These are phyloP conservation scores for Taphrina wiesneri DNA, from an alignment of 1,139 yeast species.

Conservation along the genomic window DNA sequence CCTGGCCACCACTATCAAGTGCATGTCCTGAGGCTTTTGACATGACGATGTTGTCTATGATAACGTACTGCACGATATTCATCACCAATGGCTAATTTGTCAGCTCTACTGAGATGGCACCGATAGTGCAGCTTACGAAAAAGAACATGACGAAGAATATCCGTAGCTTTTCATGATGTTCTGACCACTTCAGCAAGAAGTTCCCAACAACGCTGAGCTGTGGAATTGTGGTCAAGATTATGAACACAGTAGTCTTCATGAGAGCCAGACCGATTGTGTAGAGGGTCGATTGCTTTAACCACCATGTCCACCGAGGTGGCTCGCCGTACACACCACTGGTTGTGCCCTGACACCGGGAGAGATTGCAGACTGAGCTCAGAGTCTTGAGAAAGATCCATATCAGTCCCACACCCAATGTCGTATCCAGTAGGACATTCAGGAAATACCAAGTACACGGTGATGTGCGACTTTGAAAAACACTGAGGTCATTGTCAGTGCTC, in stretches of 20 bases:
- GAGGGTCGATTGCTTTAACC: slow-evolving; percentile 68
- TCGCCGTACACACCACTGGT: slow-evolving; percentile 82
- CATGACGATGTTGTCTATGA: slow-evolving; percentile 77
- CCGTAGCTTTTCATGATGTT: slow-evolving; percentile 75
- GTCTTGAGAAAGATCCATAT: slow-evolving; percentile 58
- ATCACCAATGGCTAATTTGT: slow-evolving; percentile 52
- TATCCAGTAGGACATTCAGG: slow-evolving; percentile 79
- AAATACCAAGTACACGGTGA: slow-evolving; percentile 79
- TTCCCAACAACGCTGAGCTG: slow-evolving; percentile 59
- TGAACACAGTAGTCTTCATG: slow-evolving; percentile 59
- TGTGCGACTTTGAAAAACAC: slow-evolving; percentile 39
- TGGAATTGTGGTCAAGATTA: slow-evolving; percentile 61
- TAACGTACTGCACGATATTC: slow-evolving; percentile 71
- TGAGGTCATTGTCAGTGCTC: slow-evolving; percentile 40
- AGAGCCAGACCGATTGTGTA: slow-evolving; percentile 60
- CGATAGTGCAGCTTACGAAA: slow-evolving; percentile 44
- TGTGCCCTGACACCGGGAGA: slow-evolving; percentile 57
- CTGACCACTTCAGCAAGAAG: slow-evolving; percentile 71
- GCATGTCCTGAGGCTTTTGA: neutral
- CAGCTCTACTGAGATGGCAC: neutral
- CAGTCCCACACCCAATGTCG: slow-evolving; percentile 91
- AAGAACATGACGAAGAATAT: slow-evolving; percentile 83
- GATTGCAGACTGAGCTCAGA: slow-evolving; percentile 55
- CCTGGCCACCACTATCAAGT: neutral
- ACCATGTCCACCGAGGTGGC: slow-evolving; percentile 62